These are phyloP conservation scores for Lumnitzera racemosa DNA, from an alignment of 345 rosid species.

Conservation along the genomic window DNA sequence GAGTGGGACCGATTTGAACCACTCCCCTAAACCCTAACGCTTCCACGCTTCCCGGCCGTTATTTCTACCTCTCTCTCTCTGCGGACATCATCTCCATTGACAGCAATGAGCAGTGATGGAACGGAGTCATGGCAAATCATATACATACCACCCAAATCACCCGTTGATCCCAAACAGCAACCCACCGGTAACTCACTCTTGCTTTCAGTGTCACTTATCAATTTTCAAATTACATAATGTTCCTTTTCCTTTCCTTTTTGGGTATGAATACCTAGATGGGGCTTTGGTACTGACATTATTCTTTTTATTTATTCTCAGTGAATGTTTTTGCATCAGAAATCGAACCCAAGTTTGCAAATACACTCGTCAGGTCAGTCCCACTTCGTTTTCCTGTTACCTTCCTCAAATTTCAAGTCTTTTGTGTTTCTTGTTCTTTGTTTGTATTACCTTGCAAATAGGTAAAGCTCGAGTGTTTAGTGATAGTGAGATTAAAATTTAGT, in stretches of 20 bases:
- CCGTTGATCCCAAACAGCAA: conserved; percentile 39
- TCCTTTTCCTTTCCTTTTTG: neutral
- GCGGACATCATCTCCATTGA: no score
- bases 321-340: conserved; percentile 54
- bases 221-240: neutral
- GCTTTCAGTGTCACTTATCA: neutral
- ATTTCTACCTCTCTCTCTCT: no score
- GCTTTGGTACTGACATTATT: neutral
- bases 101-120: conserved; percentile 1
- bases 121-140: conserved; percentile 28
- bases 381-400: neutral
- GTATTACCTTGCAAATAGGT: no score
- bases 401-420: neutral
- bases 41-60: no score
- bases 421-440: neutral
- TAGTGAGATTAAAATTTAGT: no score
- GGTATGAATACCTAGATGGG: no score
- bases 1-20: no score
- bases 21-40: no score
- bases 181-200: conserved; percentile 43
- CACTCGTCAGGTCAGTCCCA: conserved; percentile 43
- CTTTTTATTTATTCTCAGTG: conserved; percentile 22
- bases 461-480: no score
- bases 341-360: conserved; percentile 61
- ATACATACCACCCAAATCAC: conserved; percentile 51